Percentiles rank a stretch among this genome's conserved stretches.
These are phyloP conservation scores for Leishmania turanica DNA, from an alignment of 208 protist genomes.

Conservation along the genomic window DNA sequence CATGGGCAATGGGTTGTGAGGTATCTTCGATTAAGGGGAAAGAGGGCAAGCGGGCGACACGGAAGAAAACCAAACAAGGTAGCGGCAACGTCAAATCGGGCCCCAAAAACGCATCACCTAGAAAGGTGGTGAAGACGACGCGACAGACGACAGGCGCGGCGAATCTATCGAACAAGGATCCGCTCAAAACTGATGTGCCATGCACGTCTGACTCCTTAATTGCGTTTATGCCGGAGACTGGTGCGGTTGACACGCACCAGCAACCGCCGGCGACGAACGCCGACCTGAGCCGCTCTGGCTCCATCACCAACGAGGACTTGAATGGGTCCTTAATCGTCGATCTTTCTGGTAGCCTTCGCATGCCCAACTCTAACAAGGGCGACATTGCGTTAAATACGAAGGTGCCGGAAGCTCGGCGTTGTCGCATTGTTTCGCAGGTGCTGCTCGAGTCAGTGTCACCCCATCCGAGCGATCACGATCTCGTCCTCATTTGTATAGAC, in stretches of 20 bases:
- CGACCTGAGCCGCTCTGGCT: neutral
- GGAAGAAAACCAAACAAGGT: neutral
- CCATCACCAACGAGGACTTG: conserved; percentile 13
- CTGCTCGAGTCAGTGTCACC: conserved; percentile 25
- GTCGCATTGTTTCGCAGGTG: conserved; percentile 14
- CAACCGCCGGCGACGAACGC: neutral
- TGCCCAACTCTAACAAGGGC: conserved; percentile 28
- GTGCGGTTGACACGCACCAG: neutral
- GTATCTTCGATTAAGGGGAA: neutral
- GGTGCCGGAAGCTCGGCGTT: conserved; percentile 16
- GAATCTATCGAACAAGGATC: neutral
- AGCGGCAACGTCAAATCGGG: neutral
- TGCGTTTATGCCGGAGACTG: neutral
- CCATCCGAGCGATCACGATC: conserved; percentile 51
- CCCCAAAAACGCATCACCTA: neutral
- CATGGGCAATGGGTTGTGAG: conserved; percentile 3
- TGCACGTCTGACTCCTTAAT: conserved; percentile 3
- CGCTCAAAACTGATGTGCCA: neutral
- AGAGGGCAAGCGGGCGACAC: neutral
- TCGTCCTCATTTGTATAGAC: conserved; percentile 65
- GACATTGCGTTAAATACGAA: conserved; percentile 21
- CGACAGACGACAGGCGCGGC: neutral
- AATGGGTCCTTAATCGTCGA: conserved; percentile 33
- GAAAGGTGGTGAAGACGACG: neutral
- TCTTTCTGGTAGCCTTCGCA: conserved; percentile 39